A percentile compares a stretch with the other conserved stretches of the same genome.
These are phyloP conservation scores for Ganoderma lucidum DNA, from an alignment of 1,284 basidiomycete genomes.

Conservation along the genomic window DNA sequence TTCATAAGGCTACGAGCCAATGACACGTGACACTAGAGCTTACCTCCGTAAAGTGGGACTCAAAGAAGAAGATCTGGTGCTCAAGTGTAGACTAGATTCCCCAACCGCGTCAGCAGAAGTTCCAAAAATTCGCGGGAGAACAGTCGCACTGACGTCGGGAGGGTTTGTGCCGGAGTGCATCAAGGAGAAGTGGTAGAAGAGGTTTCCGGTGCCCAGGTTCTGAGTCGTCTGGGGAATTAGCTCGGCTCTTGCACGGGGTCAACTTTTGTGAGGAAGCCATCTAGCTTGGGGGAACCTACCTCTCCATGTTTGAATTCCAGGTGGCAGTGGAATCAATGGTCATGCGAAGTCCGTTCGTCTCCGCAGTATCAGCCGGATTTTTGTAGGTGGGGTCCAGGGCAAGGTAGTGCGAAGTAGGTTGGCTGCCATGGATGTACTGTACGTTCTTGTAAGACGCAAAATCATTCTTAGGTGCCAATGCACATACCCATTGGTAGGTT, in stretches of 20 bases:
- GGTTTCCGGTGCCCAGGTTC: conserved; percentile 65
- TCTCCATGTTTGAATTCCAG: conserved; percentile 58
- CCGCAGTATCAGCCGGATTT: conserved; percentile 65
- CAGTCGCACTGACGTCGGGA: conserved; percentile 52
- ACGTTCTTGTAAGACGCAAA: background rate
- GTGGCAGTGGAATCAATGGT: conserved; percentile 61
- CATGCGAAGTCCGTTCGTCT: conserved; percentile 61
- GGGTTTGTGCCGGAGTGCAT: conserved; percentile 56
- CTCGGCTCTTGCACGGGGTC: conserved; percentile 51
- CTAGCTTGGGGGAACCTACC: conserved; percentile 20
- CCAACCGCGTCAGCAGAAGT: conserved; percentile 1
- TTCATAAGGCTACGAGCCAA: background rate
- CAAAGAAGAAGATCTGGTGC: conserved; percentile 70
- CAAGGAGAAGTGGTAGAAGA: conserved; percentile 73
- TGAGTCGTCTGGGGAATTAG: conserved; percentile 66
- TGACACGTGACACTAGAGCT: conserved; percentile 6
- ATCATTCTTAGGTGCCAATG: background rate
- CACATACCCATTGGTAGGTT: conserved; percentile 63
- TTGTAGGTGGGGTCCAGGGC: conserved; percentile 61
- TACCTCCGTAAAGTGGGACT: conserved; percentile 72
- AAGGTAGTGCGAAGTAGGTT: conserved; percentile 62
- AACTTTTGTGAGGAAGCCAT: background rate
- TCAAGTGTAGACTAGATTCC: conserved; percentile 53
- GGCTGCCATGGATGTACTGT: conserved; percentile 68
- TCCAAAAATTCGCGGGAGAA: background rate